These are phyloP conservation scores for Pistacia vera DNA, from an alignment of 345 rosid species.

Conservation along the genomic window DNA sequence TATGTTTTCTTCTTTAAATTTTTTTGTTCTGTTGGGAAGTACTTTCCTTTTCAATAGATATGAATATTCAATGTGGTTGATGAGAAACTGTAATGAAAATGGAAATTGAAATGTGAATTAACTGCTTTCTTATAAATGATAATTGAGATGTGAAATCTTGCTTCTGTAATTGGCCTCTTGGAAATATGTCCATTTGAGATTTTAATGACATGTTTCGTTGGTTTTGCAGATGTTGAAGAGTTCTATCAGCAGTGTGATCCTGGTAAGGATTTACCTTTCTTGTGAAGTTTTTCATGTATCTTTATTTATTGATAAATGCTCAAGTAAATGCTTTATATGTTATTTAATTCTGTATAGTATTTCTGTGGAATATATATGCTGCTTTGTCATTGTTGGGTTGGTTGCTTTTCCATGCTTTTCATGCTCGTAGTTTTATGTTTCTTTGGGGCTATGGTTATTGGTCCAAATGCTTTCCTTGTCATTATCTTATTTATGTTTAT, in stretches of 20 bases:
- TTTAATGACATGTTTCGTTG: constrained; percentile 17
- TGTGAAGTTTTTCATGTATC: background rate
- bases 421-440: constrained; percentile 3
- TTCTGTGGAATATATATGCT: background rate
- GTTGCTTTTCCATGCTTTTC: background rate
- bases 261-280: constrained; percentile 42
- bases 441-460: background rate
- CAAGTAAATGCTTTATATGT: background rate
- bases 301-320: background rate
- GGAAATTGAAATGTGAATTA: background rate
- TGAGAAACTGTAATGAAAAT: background rate
- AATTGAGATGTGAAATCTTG: constrained; percentile 5
- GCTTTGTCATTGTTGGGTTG: background rate
- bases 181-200: background rate
- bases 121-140: background rate
- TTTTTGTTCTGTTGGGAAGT: background rate
- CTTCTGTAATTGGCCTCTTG: background rate
- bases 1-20: background rate
- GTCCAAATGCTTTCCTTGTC: constrained; percentile 8
- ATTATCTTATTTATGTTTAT: background rate
- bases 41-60: background rate
- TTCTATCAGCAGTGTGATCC: constrained; percentile 73
- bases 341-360: background rate
- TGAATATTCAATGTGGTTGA: background rate
- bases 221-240: constrained; percentile 61